Evolutionary conservation across 257 asterid genomes (phyloP).

Genomic region (Solanum commersonii): DNA sequence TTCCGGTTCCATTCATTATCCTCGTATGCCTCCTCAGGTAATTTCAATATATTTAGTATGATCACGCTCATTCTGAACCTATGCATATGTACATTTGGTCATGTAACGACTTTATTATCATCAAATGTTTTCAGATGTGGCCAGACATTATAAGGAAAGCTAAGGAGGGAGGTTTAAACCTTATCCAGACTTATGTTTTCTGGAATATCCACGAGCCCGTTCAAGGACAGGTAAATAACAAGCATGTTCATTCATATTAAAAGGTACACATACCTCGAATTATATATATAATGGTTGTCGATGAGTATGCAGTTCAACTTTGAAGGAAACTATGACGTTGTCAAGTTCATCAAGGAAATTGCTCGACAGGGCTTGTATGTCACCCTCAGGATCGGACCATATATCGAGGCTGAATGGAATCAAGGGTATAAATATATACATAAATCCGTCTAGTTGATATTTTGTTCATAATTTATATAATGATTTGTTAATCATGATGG

Average conservation of each 20-base stretch:
- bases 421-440: conserved; percentile 30
- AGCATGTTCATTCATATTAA: background rate
- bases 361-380: conserved; percentile 60
- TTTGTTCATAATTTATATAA: background rate
- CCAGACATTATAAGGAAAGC: conserved; percentile 44
- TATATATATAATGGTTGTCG: background rate
- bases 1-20: conserved; percentile 70
- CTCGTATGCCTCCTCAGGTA: conserved; percentile 65
- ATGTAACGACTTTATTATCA: background rate
- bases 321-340: conserved; percentile 50
- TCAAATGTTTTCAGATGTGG: conserved; percentile 49
- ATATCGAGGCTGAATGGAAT: conserved; percentile 81
- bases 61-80: background rate
- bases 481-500: background rate
- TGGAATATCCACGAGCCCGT: conserved; percentile 83
- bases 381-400: conserved; percentile 71
- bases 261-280: background rate
- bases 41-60: background rate
- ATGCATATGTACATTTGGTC: background rate
- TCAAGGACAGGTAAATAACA: conserved; percentile 47
- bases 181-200: conserved; percentile 62
- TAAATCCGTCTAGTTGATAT: background rate
- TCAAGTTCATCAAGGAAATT: conserved; percentile 43
- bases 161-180: conserved; percentile 52
- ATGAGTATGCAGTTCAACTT: conserved; percentile 38